phyloP scores from a whole-genome alignment of 139 green algal species.

The Tetradesmus lagerheimii region DNA sequence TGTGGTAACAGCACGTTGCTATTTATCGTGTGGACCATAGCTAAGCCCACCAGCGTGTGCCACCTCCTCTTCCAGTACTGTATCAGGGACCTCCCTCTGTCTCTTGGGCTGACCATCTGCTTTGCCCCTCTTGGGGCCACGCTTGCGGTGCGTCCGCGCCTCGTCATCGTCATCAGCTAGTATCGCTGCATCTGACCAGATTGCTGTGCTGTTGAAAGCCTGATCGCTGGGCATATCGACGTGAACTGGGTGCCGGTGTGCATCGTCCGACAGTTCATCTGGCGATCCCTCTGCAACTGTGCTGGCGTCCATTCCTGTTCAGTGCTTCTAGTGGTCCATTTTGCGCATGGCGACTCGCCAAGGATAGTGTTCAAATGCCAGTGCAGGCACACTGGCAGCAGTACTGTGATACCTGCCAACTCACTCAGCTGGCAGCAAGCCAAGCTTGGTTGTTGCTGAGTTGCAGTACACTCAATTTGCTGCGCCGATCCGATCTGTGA shows the following conservation, averaged over 20 bases:
- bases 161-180: background rate
- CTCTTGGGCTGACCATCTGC: conserved; percentile 5
- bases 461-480: no score
- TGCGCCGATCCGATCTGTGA: no score
- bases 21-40: no score
- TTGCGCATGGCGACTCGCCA: background rate
- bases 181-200: background rate
- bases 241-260: background rate
- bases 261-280: background rate
- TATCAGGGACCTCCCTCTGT: conserved; percentile 9
- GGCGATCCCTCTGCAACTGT: background rate
- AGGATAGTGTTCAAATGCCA: background rate
- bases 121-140: conserved; percentile 5
- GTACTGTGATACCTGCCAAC: no score
- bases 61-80: conserved; percentile 25
- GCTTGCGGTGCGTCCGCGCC: conserved; percentile 7
- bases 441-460: no score
- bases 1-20: no score
- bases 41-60: background rate
- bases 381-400: no score
- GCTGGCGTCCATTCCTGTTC: background rate
- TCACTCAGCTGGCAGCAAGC: no score
- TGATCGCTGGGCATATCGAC: background rate
- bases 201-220: background rate
- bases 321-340: background rate